These are phyloP conservation scores for Halteria grandinella DNA, from an alignment of 73 alveolate genomes.

Conservation along the genomic window DNA sequence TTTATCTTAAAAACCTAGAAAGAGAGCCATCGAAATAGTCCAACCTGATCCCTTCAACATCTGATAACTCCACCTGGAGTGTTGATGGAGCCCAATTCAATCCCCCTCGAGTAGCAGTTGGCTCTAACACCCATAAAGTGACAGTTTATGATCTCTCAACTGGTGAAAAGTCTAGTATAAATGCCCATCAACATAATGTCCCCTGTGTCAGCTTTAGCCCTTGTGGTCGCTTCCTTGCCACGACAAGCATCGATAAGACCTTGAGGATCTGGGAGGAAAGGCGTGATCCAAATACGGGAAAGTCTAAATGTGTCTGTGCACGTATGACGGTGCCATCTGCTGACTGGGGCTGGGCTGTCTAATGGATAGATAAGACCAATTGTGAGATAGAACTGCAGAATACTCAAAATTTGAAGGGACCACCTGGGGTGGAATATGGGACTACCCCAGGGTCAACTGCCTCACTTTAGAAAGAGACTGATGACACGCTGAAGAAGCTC, in stretches of 20 bases:
- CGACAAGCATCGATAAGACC: constrained; percentile 57
- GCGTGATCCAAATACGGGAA: not conserved
- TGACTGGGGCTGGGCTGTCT: constrained; percentile 70
- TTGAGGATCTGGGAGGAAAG: constrained; percentile 57
- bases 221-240: constrained; percentile 71
- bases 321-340: constrained; percentile 20
- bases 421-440: not conserved
- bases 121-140: constrained; percentile 48
- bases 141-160: constrained; percentile 27
- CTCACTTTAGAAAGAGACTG: not conserved
- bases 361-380: constrained; percentile 42
- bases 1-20: constrained; percentile 8
- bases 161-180: not conserved
- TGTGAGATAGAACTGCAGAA: constrained; percentile 3
- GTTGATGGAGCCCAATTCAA: not conserved
- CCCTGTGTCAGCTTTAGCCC: constrained; percentile 67
- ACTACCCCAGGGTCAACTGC: not conserved
- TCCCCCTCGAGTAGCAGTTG: constrained; percentile 57
- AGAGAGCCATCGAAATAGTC: constrained; percentile 47
- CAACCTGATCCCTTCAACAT: not conserved
- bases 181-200: constrained; percentile 68
- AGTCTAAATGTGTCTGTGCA: not conserved
- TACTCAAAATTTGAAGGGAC: not conserved
- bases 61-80: constrained; percentile 58
- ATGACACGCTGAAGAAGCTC: not conserved